Evolutionary conservation across 2,329 filamentous ascomycete genomes (phyloP).

Genomic region (Lecanosticta acicola): DNA sequence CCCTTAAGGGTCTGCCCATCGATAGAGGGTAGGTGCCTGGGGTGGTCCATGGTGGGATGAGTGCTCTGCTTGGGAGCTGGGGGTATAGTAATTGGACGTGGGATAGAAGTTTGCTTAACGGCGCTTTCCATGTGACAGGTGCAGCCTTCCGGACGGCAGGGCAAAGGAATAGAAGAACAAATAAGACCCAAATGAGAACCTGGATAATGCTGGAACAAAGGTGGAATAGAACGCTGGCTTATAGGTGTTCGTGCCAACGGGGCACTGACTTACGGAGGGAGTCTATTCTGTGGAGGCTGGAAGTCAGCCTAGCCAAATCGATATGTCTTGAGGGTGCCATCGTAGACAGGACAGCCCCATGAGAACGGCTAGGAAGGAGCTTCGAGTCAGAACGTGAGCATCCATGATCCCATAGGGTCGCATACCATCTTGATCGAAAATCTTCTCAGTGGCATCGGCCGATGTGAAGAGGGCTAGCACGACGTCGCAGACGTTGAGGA

Average conservation of each 20-base stretch:
- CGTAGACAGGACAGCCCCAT: neutral
- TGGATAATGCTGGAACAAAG: neutral
- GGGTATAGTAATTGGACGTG: neutral
- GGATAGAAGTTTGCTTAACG: neutral
- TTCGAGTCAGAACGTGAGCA: neutral
- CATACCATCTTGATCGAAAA: neutral
- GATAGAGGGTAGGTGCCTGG: conserved; percentile 2
- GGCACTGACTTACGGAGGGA: neutral
- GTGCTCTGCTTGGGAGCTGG: neutral
- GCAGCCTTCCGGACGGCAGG: neutral
- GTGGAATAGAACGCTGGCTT: neutral
- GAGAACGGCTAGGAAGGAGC: neutral
- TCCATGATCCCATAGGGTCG: neutral
- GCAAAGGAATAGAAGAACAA: neutral
- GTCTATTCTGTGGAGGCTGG: neutral
- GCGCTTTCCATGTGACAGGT: neutral
- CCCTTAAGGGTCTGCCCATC: conserved; percentile 5
- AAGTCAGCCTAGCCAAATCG: neutral
- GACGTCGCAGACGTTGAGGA: neutral
- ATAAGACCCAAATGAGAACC: neutral
- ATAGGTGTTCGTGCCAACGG: neutral
- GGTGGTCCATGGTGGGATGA: neutral
- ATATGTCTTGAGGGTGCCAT: neutral
- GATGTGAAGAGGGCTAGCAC: neutral
- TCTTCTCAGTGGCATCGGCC: neutral